phyloP scores from a whole-genome alignment of 2,329 filamentous ascomycete genomes.

The Cladosporium sp. region DNA sequence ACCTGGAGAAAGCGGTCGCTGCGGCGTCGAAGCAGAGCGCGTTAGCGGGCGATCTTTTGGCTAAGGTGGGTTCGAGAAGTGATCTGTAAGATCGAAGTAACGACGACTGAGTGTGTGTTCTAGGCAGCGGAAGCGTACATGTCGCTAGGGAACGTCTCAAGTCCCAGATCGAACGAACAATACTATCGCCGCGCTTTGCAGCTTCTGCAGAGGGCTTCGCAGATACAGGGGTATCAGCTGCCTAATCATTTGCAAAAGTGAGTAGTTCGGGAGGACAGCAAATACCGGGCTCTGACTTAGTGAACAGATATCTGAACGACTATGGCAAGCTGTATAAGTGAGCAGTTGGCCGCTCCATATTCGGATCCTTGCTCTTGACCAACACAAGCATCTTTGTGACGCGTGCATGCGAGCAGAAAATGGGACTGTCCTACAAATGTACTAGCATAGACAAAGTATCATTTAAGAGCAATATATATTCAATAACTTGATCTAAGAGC shows the following conservation, averaged over 20 bases:
- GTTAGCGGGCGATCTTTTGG: slow-evolving; percentile 39
- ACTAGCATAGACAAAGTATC: no score
- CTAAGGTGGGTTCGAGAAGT: slow-evolving; percentile 13
- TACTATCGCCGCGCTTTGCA: slow-evolving; percentile 43
- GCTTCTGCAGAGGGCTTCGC: slow-evolving; percentile 39
- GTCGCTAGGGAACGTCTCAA: slow-evolving; percentile 47
- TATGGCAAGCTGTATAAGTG: slow-evolving; percentile 32
- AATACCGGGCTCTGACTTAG: background rate
- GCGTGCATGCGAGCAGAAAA: no score
- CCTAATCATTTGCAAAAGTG: slow-evolving; percentile 43
- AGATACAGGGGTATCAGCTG: slow-evolving; percentile 38
- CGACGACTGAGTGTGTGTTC: background rate
- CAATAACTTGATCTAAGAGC: no score
- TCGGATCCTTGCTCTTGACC: no score
- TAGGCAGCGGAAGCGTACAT: slow-evolving; percentile 48
- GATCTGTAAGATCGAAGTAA: slow-evolving; percentile 8
- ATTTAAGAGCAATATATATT: no score
- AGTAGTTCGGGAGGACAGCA: slow-evolving; percentile 13
- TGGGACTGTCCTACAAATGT: no score
- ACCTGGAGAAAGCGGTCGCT: slow-evolving; percentile 42
- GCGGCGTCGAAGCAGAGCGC: slow-evolving; percentile 35
- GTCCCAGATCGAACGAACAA: slow-evolving; percentile 37
- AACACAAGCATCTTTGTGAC: no score
- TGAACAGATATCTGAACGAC: slow-evolving; percentile 39
- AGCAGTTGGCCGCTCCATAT: background rate